Evolutionary conservation across 129 eudicot genomes (phyloP), one percentile per base, ranked within the genome.

Genomic region (Heracleum sosnowskyi): DNA sequence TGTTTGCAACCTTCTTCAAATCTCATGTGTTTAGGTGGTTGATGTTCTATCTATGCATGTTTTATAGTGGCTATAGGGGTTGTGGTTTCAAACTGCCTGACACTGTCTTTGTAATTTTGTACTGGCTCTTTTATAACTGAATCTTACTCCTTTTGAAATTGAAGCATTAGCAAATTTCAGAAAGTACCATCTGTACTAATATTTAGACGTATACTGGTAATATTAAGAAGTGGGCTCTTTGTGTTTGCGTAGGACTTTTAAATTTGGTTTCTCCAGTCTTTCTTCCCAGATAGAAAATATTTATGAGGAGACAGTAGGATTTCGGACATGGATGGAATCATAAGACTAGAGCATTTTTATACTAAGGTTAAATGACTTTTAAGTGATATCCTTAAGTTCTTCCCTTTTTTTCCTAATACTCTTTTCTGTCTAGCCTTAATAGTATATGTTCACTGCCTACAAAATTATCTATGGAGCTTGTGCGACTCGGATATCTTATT

Each of bases 1-100:
- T 55, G 64, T 29, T 24, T 55, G 29, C 29, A 10, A n/a, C 12
- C 64, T 55, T n/a, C n/a, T n/a, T 13, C 13, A 55, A 55, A 24
- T 55, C 13, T 55, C 13, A 55, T 24, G 31, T 13, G 29, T 55
- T 55, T 24, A 24, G 29, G 29, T 55, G 64, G 64, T 55, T 17
- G 44, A 34, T 69, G 73, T 18, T 35, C 74, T 69, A 35, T 69
- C n/a, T 69, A 36, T 69, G n/a, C 73, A 69, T 69, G 20, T 51
- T 66, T 66, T 28, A 28, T 66, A 34, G 37, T 28, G 4, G 72
- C 13, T 66, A 66, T 12, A 66, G 72, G 20, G 12, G 73, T 69
- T 16, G 28, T 35, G 28, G 44, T 34, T 69, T 15, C 69, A n/a
- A 13, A n/a, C 15, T 4, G 68, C 28, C 69, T 62, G 33, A 24